Conservation (phyloP, 169 alveolate genomes). For the Perkinsus olseni region DNA sequence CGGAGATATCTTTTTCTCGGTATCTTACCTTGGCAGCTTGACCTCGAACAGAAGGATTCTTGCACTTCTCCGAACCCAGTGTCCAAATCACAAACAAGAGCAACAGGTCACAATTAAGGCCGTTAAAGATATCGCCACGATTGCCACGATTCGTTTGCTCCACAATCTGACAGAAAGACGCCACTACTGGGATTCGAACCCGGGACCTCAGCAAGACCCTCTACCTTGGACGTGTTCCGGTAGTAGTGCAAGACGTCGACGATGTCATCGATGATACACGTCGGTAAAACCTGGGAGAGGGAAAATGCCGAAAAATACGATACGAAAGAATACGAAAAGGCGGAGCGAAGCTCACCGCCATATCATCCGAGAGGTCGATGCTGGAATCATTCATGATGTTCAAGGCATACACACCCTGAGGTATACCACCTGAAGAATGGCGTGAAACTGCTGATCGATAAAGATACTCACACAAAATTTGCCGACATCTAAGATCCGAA, state of each 20-base stretch:
- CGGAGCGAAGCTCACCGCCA: constrained; percentile 6
- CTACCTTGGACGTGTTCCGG: not conserved
- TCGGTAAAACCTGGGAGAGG: not conserved
- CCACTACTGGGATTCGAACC: not conserved
- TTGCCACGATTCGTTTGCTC: not conserved
- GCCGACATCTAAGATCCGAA: no score
- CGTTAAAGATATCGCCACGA: not conserved
- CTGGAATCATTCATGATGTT: not conserved
- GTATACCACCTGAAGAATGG: not conserved
- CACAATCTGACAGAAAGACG: not conserved
- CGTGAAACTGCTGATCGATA: no score
- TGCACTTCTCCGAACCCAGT: not conserved
- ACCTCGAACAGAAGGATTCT: not conserved
- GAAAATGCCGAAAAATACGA: not conserved
- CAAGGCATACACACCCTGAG: not conserved
- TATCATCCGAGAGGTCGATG: not conserved
- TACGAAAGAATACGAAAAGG: not conserved
- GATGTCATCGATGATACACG: not conserved
- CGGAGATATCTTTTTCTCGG: no score
- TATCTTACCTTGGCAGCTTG: not conserved
- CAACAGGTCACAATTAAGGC: not conserved
- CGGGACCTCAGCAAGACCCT: not conserved
- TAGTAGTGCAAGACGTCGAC: not conserved
- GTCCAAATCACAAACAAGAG: not conserved
- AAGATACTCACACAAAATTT: no score